Evolutionary conservation across 164 flowering plant species (phyloP).

Genomic region (Vitis rupestris): DNA sequence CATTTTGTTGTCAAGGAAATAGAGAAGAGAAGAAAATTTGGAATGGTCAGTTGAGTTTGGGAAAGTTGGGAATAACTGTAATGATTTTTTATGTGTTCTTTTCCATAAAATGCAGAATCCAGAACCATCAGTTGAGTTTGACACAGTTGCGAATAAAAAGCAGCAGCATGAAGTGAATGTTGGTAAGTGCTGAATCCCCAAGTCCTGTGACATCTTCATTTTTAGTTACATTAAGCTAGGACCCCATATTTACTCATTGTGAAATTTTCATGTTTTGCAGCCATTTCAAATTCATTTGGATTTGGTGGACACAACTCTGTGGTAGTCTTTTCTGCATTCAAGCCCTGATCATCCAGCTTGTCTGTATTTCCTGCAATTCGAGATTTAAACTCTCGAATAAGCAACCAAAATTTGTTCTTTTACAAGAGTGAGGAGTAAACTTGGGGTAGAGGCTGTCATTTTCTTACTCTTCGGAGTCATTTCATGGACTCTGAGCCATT

Average conservation of each 20-base stretch:
- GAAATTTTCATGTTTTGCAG: conserved; percentile 35
- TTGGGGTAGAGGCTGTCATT: too few relatives aligned
- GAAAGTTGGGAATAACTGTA: background rate
- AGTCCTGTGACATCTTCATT: background rate
- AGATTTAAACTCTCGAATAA: too few relatives aligned
- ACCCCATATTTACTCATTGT: background rate
- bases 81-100: conserved; percentile 2
- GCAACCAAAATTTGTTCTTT: too few relatives aligned
- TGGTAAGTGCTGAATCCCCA: conserved; percentile 47
- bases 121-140: conserved; percentile 84
- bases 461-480: too few relatives aligned
- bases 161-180: conserved; percentile 93
- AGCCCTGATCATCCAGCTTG: conserved; percentile 41
- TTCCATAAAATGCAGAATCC: conserved; percentile 52
- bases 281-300: conserved; percentile 88
- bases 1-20: too few relatives aligned
- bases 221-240: background rate
- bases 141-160: conserved; percentile 77
- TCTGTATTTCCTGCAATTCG: background rate
- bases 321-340: conserved; percentile 81
- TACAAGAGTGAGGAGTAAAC: too few relatives aligned
- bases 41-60: too few relatives aligned
- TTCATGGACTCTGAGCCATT: too few relatives aligned
- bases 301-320: conserved; percentile 96
- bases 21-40: too few relatives aligned